phyloP scores from a whole-genome alignment of 2,329 filamentous ascomycete genomes.

The Epichloe typhina region DNA sequence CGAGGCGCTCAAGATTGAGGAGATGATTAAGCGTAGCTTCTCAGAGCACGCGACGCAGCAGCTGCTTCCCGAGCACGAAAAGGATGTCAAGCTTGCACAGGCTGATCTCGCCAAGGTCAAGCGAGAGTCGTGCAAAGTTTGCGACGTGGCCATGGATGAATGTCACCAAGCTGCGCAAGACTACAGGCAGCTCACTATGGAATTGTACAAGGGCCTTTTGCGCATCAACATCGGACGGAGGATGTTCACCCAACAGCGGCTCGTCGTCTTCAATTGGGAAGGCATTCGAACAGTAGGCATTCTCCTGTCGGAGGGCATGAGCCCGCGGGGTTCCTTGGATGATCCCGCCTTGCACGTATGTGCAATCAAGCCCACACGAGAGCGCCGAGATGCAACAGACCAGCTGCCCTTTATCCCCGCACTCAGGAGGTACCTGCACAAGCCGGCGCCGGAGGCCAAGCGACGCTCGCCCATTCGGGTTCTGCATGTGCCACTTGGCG shows the following conservation, averaged over 20 bases:
- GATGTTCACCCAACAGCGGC: slow-evolving; percentile 60
- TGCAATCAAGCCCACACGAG: slow-evolving; percentile 57
- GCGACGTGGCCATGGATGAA: slow-evolving; percentile 64
- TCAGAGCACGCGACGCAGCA: slow-evolving; percentile 96
- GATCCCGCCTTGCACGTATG: slow-evolving; percentile 64
- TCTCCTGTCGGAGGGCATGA: slow-evolving; percentile 62
- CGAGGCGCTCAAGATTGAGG: slow-evolving; percentile 94
- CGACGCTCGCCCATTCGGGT: slow-evolving; percentile 56
- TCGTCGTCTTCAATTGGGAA: slow-evolving; percentile 77
- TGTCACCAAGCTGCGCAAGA: slow-evolving; percentile 76
- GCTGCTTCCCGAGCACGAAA: slow-evolving; percentile 86
- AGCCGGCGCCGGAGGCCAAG: slow-evolving; percentile 47
- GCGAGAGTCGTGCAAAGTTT: slow-evolving; percentile 68
- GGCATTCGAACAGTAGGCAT: slow-evolving; percentile 74
- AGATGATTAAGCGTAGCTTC: slow-evolving; percentile 99
- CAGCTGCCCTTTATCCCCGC: slow-evolving; percentile 67
- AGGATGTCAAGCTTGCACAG: slow-evolving; percentile 82
- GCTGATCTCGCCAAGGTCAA: slow-evolving; percentile 85
- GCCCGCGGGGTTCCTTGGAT: slow-evolving; percentile 39
- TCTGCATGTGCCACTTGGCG: slow-evolving; percentile 55
- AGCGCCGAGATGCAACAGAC: slow-evolving; percentile 67
- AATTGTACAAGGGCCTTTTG: slow-evolving; percentile 65
- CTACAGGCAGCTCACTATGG: slow-evolving; percentile 64
- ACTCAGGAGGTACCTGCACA: slow-evolving; percentile 55
- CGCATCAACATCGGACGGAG: slow-evolving; percentile 71